Evolutionary conservation across 2,329 filamentous ascomycete species (phyloP).

Genomic region (Colletotrichum sp.): DNA sequence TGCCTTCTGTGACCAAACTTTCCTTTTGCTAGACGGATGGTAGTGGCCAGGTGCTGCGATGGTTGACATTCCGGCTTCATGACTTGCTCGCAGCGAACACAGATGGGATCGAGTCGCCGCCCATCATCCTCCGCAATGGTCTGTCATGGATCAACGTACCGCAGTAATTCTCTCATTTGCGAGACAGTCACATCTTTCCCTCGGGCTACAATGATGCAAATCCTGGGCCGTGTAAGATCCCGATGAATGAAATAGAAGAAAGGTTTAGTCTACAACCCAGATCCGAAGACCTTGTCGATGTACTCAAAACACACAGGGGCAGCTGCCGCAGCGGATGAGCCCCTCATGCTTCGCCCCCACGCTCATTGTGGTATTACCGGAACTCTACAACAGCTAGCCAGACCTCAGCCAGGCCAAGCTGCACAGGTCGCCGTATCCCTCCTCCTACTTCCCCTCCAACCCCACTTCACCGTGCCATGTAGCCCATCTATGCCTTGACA

Average conservation of each 20-base stretch:
- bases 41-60: background rate
- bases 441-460: background rate
- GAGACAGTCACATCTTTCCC: background rate
- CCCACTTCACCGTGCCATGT: background rate
- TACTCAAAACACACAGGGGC: background rate
- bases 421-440: background rate
- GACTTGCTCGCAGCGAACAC: background rate
- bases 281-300: background rate
- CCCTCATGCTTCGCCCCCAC: background rate
- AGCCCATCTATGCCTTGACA: background rate
- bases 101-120: accelerated
- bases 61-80: background rate
- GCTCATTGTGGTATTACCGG: background rate
- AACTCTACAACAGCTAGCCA: background rate
- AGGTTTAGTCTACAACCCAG: background rate
- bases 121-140: background rate
- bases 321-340: background rate
- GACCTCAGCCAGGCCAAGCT: background rate
- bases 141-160: background rate
- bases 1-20: accelerated
- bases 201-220: background rate
- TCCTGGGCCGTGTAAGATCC: background rate
- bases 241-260: background rate
- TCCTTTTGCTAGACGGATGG: background rate
- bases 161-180: background rate